These are phyloP conservation scores for Paramyrothecium sp. DNA, from an alignment of 2,329 filamentous ascomycete genomes.

Conservation along the genomic window DNA sequence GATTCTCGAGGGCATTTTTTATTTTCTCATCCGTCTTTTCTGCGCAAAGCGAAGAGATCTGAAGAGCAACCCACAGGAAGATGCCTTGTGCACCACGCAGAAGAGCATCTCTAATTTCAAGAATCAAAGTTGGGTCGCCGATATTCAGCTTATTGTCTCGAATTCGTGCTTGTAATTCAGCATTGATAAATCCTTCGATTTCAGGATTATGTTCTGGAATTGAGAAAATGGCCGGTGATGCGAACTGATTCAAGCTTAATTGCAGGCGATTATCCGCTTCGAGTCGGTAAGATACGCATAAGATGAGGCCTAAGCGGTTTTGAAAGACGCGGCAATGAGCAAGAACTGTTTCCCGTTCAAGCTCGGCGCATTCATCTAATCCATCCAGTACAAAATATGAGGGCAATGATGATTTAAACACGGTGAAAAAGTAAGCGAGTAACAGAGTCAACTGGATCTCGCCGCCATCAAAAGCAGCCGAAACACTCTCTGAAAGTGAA, in stretches of 20 bases:
- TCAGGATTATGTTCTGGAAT: constrained; percentile 21
- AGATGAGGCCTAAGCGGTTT: neutral
- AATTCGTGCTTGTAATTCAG: constrained; percentile 9
- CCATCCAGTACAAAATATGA: constrained; percentile 12
- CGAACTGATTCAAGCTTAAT: no score
- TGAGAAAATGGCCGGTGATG: no score
- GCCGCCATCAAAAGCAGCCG: no score
- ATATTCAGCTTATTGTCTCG: constrained; percentile 6
- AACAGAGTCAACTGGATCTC: no score
- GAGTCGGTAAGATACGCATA: no score
- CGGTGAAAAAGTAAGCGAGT: no score
- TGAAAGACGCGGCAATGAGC: neutral
- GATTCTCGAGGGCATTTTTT: constrained; percentile 22
- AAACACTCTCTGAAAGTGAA: no score
- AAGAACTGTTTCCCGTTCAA: neutral
- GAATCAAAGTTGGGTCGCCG: constrained; percentile 11
- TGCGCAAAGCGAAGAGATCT: constrained; percentile 16
- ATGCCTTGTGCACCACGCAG: constrained; percentile 29
- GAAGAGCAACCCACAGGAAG: constrained; percentile 35
- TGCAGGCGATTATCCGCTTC: no score
- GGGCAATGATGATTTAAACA: no score
- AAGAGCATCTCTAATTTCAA: constrained; percentile 17
- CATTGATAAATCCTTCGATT: constrained; percentile 15
- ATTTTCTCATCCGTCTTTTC: constrained; percentile 34
- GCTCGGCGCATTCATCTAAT: constrained; percentile 11